Evolutionary conservation across 257 asterid genomes (phyloP).

Genomic region (Solanum paucissectum): DNA sequence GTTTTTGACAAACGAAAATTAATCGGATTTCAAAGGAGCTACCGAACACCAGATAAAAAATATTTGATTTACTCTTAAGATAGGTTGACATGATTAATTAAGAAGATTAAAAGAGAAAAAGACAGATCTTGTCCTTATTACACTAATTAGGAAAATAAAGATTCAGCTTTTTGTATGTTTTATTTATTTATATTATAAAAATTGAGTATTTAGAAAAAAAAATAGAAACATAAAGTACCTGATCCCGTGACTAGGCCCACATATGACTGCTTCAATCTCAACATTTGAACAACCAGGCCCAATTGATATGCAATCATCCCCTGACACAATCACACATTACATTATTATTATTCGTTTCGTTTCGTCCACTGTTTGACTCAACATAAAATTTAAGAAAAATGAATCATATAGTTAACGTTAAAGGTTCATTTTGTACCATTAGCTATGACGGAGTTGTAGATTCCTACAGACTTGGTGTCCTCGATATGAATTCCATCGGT

Average conservation of each 20-base stretch:
- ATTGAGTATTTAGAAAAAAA: neutral
- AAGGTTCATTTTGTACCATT: constrained; percentile 31
- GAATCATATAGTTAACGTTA: too few relatives aligned
- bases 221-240: constrained; percentile 28
- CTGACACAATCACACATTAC: constrained; percentile 17
- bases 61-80: neutral
- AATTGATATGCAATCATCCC: constrained; percentile 93
- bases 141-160: neutral
- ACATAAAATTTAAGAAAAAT: neutral
- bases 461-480: constrained; percentile 66
- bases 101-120: neutral
- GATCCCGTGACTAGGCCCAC: constrained; percentile 99
- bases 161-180: neutral
- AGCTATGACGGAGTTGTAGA: constrained; percentile 63
- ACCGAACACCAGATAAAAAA: fast-evolving
- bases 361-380: neutral
- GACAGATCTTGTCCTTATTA: neutral
- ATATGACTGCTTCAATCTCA: constrained; percentile 66
- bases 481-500: constrained; percentile 91
- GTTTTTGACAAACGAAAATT: neutral
- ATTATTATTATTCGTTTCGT: neutral
- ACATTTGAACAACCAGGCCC: constrained; percentile 89
- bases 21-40: neutral
- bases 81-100: neutral
- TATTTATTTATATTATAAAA: neutral